phyloP scores from a whole-genome alignment of 208 protist species.

The Leishmania aethiopica region DNA sequence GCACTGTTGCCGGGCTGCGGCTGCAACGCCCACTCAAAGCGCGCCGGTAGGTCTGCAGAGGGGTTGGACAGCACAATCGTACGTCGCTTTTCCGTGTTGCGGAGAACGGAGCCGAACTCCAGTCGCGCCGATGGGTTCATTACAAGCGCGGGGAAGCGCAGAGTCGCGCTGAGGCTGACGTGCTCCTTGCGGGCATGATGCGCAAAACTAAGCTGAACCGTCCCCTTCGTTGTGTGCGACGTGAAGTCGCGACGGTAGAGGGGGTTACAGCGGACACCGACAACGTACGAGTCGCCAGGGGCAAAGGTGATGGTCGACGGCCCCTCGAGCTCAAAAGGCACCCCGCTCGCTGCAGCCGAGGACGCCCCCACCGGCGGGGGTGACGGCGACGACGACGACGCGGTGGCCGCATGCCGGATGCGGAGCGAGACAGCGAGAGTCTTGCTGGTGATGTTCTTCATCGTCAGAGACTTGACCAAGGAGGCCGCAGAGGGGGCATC shows the following conservation, averaged over 20 bases:
- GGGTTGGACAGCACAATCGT: constrained; percentile 84
- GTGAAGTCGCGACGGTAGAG: constrained; percentile 77
- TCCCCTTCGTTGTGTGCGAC: constrained; percentile 73
- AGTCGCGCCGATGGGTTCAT: constrained; percentile 62
- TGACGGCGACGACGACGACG: constrained; percentile 10
- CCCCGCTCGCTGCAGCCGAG: constrained; percentile 7
- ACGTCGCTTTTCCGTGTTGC: constrained; percentile 84
- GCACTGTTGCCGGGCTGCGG: not conserved
- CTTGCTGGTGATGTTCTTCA: constrained; percentile 91
- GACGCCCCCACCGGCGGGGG: constrained; percentile 8
- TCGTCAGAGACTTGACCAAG: constrained; percentile 74
- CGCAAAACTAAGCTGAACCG: constrained; percentile 82
- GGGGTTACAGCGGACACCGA: constrained; percentile 89
- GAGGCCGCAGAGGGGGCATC: not conserved
- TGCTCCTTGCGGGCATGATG: constrained; percentile 91
- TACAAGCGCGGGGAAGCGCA: constrained; percentile 91
- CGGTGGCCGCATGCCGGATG: constrained; percentile 31
- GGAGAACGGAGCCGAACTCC: constrained; percentile 95
- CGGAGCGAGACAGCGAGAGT: constrained; percentile 73
- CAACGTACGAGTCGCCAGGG: constrained; percentile 77
- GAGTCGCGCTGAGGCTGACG: constrained; percentile 74
- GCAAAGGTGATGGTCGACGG: constrained; percentile 58
- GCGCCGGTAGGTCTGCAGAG: constrained; percentile 67
- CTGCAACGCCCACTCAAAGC: constrained; percentile 79
- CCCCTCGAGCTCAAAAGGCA: constrained; percentile 78